A percentile compares a stretch with the other conserved stretches of the same genome.
phyloP scores from a whole-genome alignment of 179 eudicot species.

The Beta corolliflora region DNA sequence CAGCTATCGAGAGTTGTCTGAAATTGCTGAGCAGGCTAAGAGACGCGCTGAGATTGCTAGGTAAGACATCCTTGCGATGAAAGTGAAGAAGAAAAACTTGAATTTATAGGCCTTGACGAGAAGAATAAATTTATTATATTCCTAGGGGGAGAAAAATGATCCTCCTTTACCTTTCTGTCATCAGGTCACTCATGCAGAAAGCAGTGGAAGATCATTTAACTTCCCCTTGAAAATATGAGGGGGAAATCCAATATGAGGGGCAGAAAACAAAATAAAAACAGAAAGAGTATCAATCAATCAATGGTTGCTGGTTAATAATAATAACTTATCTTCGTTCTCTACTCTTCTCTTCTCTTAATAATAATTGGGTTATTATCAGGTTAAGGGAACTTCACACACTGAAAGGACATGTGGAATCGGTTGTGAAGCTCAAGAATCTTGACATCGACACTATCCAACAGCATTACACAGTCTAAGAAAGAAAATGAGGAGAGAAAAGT shows the following conservation, averaged over 20 bases:
- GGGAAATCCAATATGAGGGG: background rate
- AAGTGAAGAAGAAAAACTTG: background rate
- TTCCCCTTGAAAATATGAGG: conserved; percentile 25
- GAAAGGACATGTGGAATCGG: conserved; percentile 44
- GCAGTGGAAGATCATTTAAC: conserved; percentile 28
- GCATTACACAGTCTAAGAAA: conserved; percentile 37
- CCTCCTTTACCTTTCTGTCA: conserved; percentile 27
- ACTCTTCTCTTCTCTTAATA: no score
- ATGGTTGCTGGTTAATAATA: background rate
- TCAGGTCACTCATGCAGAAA: conserved; percentile 37
- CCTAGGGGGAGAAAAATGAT: conserved; percentile 28
- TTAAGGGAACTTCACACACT: conserved; percentile 44
- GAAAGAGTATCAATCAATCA: background rate
- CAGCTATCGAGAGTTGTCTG: conserved; percentile 70
- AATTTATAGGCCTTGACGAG: background rate
- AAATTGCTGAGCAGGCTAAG: conserved; percentile 89
- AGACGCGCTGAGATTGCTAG: conserved; percentile 91
- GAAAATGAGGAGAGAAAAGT: background rate
- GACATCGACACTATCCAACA: conserved; percentile 37
- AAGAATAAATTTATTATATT: background rate
- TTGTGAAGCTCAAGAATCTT: conserved; percentile 42
- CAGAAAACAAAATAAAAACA: background rate
- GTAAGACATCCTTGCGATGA: conserved; percentile 30
- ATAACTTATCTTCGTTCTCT: background rate
- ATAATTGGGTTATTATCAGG: conserved; percentile 22